These are phyloP conservation scores for Penicillium fuscoglaucum DNA, from an alignment of 2,329 filamentous ascomycete genomes.

Conservation along the genomic window DNA sequence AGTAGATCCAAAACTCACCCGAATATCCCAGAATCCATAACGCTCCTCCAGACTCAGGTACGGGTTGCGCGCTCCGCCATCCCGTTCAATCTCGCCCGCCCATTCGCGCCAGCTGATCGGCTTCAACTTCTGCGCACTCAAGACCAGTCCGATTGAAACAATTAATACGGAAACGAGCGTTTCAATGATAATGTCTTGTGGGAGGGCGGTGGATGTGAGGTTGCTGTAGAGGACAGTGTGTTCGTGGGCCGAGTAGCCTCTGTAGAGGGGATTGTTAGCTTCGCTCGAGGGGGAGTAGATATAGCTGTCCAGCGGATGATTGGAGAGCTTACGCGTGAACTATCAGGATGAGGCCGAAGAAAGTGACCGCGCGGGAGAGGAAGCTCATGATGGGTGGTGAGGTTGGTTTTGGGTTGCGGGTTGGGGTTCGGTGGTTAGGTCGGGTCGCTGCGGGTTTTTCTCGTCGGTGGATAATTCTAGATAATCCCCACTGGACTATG, in stretches of 20 bases:
- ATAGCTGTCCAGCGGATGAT: neutral
- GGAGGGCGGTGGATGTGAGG: constrained; percentile 58
- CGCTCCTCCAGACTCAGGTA: constrained; percentile 77
- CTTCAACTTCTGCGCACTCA: constrained; percentile 73
- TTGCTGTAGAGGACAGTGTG: constrained; percentile 72
- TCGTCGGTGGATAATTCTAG: neutral
- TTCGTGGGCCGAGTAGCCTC: constrained; percentile 95
- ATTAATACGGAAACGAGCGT: constrained; percentile 76
- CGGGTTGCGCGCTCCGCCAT: constrained; percentile 70
- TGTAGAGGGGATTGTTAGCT: constrained; percentile 41
- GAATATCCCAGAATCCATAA: constrained; percentile 83
- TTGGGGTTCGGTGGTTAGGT: neutral
- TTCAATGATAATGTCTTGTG: constrained; percentile 84
- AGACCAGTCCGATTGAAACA: constrained; percentile 80
- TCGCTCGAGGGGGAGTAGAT: neutral
- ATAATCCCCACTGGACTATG: neutral
- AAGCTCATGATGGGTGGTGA: constrained; percentile 60
- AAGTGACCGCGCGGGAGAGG: constrained; percentile 68
- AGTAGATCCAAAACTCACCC: constrained; percentile 52
- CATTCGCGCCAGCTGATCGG: constrained; percentile 85
- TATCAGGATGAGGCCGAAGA: constrained; percentile 74
- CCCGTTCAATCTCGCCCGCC: constrained; percentile 70
- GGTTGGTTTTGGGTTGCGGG: constrained; percentile 4
- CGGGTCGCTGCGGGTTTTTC: neutral
- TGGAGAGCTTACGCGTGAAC: constrained; percentile 73